Base-by-base conservation (phyloP, 75 land plant species). In the Sequoiadendron giganteum region DNA sequence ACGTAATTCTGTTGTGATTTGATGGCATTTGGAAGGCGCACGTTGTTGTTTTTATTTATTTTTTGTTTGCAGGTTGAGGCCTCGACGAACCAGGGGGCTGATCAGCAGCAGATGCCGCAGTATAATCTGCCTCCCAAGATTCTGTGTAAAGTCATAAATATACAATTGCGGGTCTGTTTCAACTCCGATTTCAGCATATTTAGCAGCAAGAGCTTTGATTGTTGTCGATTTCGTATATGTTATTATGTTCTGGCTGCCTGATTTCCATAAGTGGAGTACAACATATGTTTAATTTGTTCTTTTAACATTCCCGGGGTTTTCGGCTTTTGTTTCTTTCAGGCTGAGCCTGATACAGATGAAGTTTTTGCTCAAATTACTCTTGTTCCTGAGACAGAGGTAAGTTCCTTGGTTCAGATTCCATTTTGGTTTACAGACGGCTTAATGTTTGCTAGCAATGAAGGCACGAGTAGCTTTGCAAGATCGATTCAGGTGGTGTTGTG, bases 331-430 rank as follows among this genome's bases (percentile, higher is more conserved):
- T 86, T 19, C 10, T 58, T 49, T 85, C 79, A 97, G 99, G 97
- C 97, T 32, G 96, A 97, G 86, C 91, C 91, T 3, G 98, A 96
- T 55, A 96, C 98, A 0, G 96, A 97, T 85, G 96, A 98, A 90
- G 98, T 96, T 47, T 95, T 87, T 90, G 98, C 95, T 1, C 95
- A 94, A 83, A 88, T 97, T 38, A 90, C 94, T 84, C 89, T 97
- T 76, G 52, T 93, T 40, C 97, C 96, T 16, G 93, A 93, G 21
- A 15, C 77, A 32, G 90, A 92, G 89, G 95, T 95, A 81, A 86
- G 92, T 86, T 48, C 77, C 70, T 83, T 36, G 14, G 42, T 83
- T 19, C 38, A 34, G 77, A 75, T 32, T 75, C 15, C 34, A 34
- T 14, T 34, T 75, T 8, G 10, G 30, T n/a, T 72, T n/a, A 32